phyloP scores from a whole-genome alignment of 768 basidiomycete species.

The Phanerodontia chrysosporium region DNA sequence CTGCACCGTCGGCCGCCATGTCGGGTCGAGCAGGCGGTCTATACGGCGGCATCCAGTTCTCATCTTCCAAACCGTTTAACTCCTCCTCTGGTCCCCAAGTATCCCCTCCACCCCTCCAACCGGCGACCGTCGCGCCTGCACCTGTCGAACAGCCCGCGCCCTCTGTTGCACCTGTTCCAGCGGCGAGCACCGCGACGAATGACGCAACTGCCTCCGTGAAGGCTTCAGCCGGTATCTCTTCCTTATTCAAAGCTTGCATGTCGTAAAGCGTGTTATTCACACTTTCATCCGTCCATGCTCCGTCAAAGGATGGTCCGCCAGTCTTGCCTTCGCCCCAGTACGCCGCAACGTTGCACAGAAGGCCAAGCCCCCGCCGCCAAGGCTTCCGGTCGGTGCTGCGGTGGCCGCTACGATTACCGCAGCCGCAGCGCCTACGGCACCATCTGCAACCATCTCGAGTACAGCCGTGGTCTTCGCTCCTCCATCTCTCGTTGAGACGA shows the following conservation, averaged over 20 bases:
- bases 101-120: constrained; percentile 21
- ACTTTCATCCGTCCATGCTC: constrained; percentile 25
- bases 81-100: constrained; percentile 37
- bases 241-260: constrained; percentile 41
- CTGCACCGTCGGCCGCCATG: constrained; percentile 32
- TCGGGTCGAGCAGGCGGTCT: constrained; percentile 79
- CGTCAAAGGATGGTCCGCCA: constrained; percentile 75
- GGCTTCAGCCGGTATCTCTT: constrained; percentile 53
- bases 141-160: constrained; percentile 23
- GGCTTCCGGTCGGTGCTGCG: constrained; percentile 62
- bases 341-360: constrained; percentile 57
- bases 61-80: constrained; percentile 55
- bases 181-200: constrained; percentile 17
- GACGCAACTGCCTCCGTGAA: constrained; percentile 38
- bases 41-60: constrained; percentile 85
- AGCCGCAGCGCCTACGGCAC: constrained; percentile 2
- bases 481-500: constrained; percentile 50
- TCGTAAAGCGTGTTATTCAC: constrained; percentile 53
- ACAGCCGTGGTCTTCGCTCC: constrained; percentile 71
- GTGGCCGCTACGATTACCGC: constrained; percentile 28
- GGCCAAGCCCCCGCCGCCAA: constrained; percentile 45
- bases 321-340: constrained; percentile 84
- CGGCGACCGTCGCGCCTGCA: constrained; percentile 1
- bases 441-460: constrained; percentile 36
- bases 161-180: constrained; percentile 24